These are phyloP conservation scores for Mycena belliarum DNA, from an alignment of 768 basidiomycete genomes.

Conservation along the genomic window DNA sequence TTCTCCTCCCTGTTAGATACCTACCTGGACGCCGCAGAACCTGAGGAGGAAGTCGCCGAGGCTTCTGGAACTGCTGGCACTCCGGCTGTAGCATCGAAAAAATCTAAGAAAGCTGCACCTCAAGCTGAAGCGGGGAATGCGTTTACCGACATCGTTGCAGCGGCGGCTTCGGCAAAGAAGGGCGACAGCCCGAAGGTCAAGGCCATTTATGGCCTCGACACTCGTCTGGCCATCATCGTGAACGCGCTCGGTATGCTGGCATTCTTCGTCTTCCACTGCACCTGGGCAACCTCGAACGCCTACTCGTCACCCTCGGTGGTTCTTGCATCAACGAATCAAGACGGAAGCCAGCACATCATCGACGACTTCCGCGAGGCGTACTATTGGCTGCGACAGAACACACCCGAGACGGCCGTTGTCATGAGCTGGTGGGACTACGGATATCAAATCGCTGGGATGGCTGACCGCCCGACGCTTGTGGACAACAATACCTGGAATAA, in stretches of 20 bases:
- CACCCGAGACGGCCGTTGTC: slow-evolving; percentile 85
- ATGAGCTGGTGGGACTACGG: slow-evolving; percentile 99
- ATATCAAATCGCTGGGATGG: slow-evolving; percentile 99
- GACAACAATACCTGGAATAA: slow-evolving; percentile 99
- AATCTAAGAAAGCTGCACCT: slow-evolving; percentile 56
- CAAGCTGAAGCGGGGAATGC: slow-evolving; percentile 32
- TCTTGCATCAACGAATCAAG: slow-evolving; percentile 72
- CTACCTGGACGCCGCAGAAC: slow-evolving; percentile 84
- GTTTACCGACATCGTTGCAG: slow-evolving; percentile 44
- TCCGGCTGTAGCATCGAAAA: slow-evolving; percentile 47
- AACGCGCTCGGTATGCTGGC: slow-evolving; percentile 77
- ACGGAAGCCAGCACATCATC: slow-evolving; percentile 92
- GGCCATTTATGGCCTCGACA: slow-evolving; percentile 86
- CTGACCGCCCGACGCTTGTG: slow-evolving; percentile 91
- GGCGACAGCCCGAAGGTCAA: slow-evolving; percentile 35
- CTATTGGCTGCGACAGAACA: slow-evolving; percentile 98
- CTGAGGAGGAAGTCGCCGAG: slow-evolving; percentile 42
- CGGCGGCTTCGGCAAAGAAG: slow-evolving; percentile 37
- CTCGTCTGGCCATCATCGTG: slow-evolving; percentile 71
- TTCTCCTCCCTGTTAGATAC: slow-evolving; percentile 86
- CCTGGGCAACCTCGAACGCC: slow-evolving; percentile 91
- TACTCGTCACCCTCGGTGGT: slow-evolving; percentile 99
- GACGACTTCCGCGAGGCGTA: slow-evolving; percentile 99
- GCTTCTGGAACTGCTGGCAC: slow-evolving; percentile 32
- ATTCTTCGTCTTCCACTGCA: slow-evolving; percentile 95